Percentiles rank a stretch among this genome's conserved stretches.
These are phyloP conservation scores for Globisporangium carolinianum DNA, from an alignment of 352 stramenopile genomes.

Conservation along the genomic window DNA sequence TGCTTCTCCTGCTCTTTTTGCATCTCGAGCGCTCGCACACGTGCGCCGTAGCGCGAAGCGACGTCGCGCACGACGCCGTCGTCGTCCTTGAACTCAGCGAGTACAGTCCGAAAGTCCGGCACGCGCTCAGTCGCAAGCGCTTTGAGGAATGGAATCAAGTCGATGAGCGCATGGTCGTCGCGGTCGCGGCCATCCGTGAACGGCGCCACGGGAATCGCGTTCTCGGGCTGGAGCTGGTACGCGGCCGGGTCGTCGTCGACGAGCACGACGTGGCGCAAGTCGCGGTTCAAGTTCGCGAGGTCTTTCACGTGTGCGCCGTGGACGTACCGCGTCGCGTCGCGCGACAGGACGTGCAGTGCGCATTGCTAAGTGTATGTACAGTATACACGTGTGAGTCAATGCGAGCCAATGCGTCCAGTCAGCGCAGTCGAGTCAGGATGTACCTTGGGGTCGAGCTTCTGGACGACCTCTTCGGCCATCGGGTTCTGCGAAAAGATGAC, in stretches of 20 bases:
- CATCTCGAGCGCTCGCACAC: conserved; percentile 73
- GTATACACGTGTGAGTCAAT: no score
- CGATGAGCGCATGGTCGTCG: conserved; percentile 68
- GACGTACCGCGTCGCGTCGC: conserved; percentile 76
- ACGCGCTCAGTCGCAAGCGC: conserved; percentile 73
- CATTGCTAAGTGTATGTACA: conserved; percentile 29
- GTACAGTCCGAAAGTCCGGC: conserved; percentile 64
- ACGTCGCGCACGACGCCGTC: conserved; percentile 77
- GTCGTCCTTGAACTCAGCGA: conserved; percentile 74
- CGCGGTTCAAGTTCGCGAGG: conserved; percentile 69
- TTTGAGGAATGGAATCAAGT: conserved; percentile 84
- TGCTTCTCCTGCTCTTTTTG: conserved; percentile 77
- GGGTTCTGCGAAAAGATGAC: conserved; percentile 86
- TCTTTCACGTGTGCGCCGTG: conserved; percentile 84
- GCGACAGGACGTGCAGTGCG: conserved; percentile 73
- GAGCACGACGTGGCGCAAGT: conserved; percentile 77
- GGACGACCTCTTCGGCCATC: conserved; percentile 71
- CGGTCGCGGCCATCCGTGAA: conserved; percentile 79
- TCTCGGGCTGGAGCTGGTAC: conserved; percentile 82
- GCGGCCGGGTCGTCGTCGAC: conserved; percentile 74
- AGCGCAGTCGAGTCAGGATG: background rate
- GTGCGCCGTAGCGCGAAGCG: conserved; percentile 65
- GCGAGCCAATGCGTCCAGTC: no score
- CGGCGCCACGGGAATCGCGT: conserved; percentile 71
- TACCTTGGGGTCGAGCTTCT: conserved; percentile 77